Base-by-base conservation (phyloP, 345 rosid species). In the Lenwebbia sp. region DNA sequence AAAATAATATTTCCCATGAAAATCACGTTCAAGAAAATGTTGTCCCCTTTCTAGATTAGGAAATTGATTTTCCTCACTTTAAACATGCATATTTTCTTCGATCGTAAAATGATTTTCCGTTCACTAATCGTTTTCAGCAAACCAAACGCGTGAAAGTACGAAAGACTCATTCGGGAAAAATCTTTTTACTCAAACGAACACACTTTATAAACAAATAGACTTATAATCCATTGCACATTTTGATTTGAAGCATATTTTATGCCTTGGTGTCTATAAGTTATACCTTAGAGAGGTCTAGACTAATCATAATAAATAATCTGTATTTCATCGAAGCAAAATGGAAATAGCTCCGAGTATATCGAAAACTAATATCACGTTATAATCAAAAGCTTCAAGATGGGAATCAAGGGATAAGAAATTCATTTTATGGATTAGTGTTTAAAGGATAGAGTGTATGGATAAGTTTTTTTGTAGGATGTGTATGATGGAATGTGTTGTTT, bases 1-100 rank as follows among this genome's bases (percentile, higher is more conserved):
- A n/a, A 5, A 26, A 11, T 6, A 14, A 7, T n/a, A 6, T 4
- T 13, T 14, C 14, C 0, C 40, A 58, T 0, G n/a, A 13, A 28
- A 13, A 14, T 6, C 10, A n/a, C n/a, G 13, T 28, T 13, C 10
- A 6, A 14, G 40, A 60, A 60, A 60, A 60, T 2, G 15, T 28
- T 28, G 14, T 13, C 28, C 6, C 19, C 19, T 28, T 60, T 60
- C 5, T 1, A 13, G 15, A 60, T 14, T 60, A 6, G 13, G 33
- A 10, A 60, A 3, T 28, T 60, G 7, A 13, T 6, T 15, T 28
- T 28, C 0, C 3, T 19, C 7, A 60, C 17, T 28, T 60, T 0
- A 60, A n/a, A 60, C 7, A 6, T 28, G 3, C 37, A 3, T 15
- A 13, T 60, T 14, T 60, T 60, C 6, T 60, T n/a, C 6, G 19